Percentiles rank a stretch among this genome's conserved stretches.
Conservation (phyloP, 2,329 filamentous ascomycete genomes). For the Westerdykella aurantiaca region DNA sequence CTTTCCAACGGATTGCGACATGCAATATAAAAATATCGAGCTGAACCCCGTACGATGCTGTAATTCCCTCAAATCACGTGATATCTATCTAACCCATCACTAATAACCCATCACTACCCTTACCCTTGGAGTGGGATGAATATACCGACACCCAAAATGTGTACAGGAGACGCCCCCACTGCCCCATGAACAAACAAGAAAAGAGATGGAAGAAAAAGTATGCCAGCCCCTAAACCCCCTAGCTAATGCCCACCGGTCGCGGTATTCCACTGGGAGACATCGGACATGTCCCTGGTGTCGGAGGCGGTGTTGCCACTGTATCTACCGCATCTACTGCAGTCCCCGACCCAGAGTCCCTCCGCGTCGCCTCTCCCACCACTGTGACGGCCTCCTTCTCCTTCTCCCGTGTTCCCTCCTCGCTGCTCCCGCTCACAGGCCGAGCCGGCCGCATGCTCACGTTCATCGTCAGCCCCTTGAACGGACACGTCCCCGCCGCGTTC, state of each 20-base stretch:
- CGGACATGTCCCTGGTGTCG: not conserved
- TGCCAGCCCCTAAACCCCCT: too few species aligned
- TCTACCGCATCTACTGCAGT: not conserved
- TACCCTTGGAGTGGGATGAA: too few species aligned
- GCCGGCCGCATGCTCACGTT: not conserved
- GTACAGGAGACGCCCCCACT: too few species aligned
- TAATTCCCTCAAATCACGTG: too few species aligned
- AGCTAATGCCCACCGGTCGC: not conserved
- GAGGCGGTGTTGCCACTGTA: not conserved
- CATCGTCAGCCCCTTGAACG: constrained; percentile 25
- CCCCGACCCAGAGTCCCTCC: not conserved
- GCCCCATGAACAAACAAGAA: too few species aligned
- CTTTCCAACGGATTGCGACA: too few species aligned
- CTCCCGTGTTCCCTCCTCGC: not conserved
- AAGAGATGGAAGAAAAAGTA: too few species aligned
- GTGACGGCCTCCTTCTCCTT: not conserved
- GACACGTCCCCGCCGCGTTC: constrained; percentile 20
- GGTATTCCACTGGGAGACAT: not conserved
- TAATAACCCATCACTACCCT: too few species aligned
- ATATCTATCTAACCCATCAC: too few species aligned
- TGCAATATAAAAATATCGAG: too few species aligned
- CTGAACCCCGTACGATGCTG: too few species aligned
- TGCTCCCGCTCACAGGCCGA: not conserved
- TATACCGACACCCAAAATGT: too few species aligned
- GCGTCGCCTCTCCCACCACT: not conserved